Evolutionary conservation across 2,329 filamentous ascomycete species (phyloP), one percentile per base, ranked within the genome.

Genomic region (Aureobasidium sp.): DNA sequence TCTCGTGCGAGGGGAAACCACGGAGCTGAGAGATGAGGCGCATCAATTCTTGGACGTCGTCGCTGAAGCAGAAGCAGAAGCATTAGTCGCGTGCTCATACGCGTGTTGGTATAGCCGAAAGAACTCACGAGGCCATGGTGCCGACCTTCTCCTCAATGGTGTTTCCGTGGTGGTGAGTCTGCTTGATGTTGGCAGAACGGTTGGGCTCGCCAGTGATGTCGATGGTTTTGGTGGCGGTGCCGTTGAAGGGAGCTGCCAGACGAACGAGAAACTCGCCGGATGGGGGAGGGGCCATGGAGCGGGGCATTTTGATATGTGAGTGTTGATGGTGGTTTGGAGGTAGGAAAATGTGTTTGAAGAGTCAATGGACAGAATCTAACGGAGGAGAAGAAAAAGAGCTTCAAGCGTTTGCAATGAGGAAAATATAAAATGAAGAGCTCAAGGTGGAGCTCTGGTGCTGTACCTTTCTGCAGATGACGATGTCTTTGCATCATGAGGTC

Each of bases 171-270:
- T 72, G 68, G 39, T 72, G 65, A 29, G 69, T 70, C 31, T 68
- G 65, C 42, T 70, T 69, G 61, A 76, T 69, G 57, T 66, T 69
- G 49, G 75, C 75, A 17, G 72, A 66, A 47, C 74, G 72, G 67
- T 77, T 75, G 52, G 71, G 72, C 66, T 74, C 73, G 63, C 75
- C 75, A 39, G 75, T 74, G 58, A 77, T 71, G 64, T 76, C 74
- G 62, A 77, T 68, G 42, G 68, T 71, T 66, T 70, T 66, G 11
- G 64, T 67, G 19, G 68, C 64, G 14, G 63, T 67, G 67, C 74
- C 72, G 35, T 64, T 65, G 67, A 74, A 74, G 29, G 72, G 71
- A 68, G 72, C 73, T 24, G 61, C 56, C 8, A 74, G 65, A 27
- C 63, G 62, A 59, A 74, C 65, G 37, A 63, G 64, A 67, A 74